These are phyloP conservation scores for Paecilomyces niveus DNA, from an alignment of 2,329 filamentous ascomycete genomes.

Conservation along the genomic window DNA sequence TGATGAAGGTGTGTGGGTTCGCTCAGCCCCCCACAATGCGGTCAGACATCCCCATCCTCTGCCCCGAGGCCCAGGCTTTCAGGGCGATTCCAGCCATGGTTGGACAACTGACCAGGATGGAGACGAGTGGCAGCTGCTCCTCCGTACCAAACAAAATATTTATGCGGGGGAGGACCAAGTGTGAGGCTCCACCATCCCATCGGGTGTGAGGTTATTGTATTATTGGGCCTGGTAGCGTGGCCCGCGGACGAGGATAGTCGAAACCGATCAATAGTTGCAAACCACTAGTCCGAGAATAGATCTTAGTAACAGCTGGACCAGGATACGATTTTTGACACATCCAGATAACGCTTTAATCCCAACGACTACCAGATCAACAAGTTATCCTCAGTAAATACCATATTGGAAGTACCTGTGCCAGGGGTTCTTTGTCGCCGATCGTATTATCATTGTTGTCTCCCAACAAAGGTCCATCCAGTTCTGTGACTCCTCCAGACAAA, in stretches of 20 bases:
- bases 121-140: background rate
- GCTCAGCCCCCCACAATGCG: background rate
- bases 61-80: background rate
- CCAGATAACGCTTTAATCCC: background rate
- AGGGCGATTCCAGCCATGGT: background rate
- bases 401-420: background rate
- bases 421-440: background rate
- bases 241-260: background rate
- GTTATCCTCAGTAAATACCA: background rate
- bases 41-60: background rate
- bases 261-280: background rate
- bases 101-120: background rate
- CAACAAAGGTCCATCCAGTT: background rate
- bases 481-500: background rate
- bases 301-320: background rate
- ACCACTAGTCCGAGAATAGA: background rate
- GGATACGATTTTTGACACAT: background rate
- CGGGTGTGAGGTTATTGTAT: background rate
- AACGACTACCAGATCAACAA: background rate
- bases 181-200: background rate
- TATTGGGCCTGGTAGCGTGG: background rate
- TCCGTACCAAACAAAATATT: background rate
- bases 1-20: background rate
- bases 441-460: background rate
- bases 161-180: background rate